Evolutionary conservation across 768 basidiomycete genomes (phyloP).

Genomic region (Russula virescens): DNA sequence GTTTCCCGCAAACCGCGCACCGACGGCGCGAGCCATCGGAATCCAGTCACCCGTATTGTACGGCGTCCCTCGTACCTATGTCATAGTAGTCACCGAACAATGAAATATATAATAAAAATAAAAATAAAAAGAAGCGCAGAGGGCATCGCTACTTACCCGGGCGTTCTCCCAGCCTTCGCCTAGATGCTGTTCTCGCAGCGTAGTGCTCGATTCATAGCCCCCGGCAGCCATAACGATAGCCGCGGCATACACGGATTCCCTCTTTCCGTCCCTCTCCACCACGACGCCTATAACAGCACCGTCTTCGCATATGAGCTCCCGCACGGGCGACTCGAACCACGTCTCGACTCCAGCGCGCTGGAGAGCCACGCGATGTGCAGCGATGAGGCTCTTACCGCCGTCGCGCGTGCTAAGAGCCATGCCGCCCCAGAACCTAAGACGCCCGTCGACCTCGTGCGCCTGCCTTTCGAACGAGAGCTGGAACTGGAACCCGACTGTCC

Average conservation of each 20-base stretch:
- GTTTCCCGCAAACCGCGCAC: constrained; percentile 57
- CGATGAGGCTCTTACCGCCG: constrained; percentile 64
- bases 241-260: constrained; percentile 34
- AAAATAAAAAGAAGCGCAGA: too few species aligned
- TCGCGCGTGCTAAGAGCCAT: constrained; percentile 55
- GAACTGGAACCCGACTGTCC: constrained; percentile 48
- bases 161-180: constrained; percentile 32
- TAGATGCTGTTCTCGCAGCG: constrained; percentile 44
- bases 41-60: constrained; percentile 68
- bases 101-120: neutral
- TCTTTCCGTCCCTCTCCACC: constrained; percentile 36
- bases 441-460: constrained; percentile 42
- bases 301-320: constrained; percentile 34
- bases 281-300: constrained; percentile 43
- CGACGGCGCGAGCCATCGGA: constrained; percentile 42
- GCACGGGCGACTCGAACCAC: constrained; percentile 52
- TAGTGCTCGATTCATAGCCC: constrained; percentile 55
- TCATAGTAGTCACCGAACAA: neutral
- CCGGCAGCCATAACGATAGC: constrained; percentile 60
- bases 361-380: constrained; percentile 47
- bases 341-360: constrained; percentile 45
- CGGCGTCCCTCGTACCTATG: constrained; percentile 64
- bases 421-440: constrained; percentile 37
- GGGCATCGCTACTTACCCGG: neutral
- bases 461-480: constrained; percentile 60